Evolutionary conservation across 257 asterid species (phyloP).

Genomic region (Rehmannia glutinosa): DNA sequence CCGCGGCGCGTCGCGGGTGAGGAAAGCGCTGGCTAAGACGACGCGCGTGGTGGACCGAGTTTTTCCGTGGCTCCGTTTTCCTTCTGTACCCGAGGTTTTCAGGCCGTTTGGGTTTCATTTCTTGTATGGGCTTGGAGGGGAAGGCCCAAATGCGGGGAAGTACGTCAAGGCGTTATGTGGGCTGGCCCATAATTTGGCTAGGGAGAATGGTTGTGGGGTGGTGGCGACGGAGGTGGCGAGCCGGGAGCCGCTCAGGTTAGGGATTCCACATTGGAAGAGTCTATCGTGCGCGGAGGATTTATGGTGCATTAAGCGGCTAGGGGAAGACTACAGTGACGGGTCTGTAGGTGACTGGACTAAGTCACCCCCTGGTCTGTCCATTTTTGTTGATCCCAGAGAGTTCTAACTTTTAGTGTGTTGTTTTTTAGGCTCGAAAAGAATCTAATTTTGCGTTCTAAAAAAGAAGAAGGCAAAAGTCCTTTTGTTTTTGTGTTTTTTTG

Average conservation of each 20-base stretch:
- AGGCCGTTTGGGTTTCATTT: constrained; percentile 75
- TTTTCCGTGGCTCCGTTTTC: constrained; percentile 50
- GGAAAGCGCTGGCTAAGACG: constrained; percentile 35
- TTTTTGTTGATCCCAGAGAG: constrained; percentile 90
- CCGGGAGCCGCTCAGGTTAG: constrained; percentile 51
- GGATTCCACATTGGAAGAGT: constrained; percentile 71
- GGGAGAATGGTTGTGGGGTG: constrained; percentile 54
- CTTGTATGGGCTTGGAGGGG: constrained; percentile 78
- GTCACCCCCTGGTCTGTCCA: constrained; percentile 56
- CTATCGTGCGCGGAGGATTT: constrained; percentile 77
- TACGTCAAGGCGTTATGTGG: constrained; percentile 33
- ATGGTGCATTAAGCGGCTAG: constrained; percentile 72
- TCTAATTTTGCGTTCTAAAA: background rate
- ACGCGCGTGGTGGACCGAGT: constrained; percentile 72
- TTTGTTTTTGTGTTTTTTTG: background rate
- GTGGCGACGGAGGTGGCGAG: constrained; percentile 80
- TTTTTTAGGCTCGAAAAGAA: background rate
- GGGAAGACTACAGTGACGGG: constrained; percentile 63
- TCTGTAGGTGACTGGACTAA: constrained; percentile 73
- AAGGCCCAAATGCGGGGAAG: constrained; percentile 48
- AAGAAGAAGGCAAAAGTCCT: constrained; percentile 2
- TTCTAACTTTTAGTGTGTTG: constrained; percentile 21
- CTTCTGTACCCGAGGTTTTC: constrained; percentile 66
- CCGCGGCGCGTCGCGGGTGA: constrained; percentile 73
- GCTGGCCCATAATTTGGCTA: constrained; percentile 55